phyloP scores from a whole-genome alignment of 2,329 filamentous ascomycete genomes.

The Colletotrichum sojae region DNA sequence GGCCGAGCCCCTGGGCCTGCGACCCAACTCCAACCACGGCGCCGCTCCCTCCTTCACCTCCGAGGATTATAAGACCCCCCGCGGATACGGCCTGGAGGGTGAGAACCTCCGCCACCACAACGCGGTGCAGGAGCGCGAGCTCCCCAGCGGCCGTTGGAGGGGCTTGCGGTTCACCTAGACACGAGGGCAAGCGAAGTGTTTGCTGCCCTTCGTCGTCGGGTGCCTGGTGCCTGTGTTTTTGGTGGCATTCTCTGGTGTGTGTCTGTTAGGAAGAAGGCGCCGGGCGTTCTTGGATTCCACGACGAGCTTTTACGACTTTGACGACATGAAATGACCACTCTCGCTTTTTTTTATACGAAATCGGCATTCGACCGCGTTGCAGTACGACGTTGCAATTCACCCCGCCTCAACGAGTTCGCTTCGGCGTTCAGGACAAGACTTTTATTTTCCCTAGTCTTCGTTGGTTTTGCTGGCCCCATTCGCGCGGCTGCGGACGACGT shows the following conservation, averaged over 20 bases:
- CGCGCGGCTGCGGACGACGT: background rate
- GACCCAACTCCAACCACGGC: slow-evolving; percentile 62
- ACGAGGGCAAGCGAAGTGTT: slow-evolving; percentile 30
- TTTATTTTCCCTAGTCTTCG: no score
- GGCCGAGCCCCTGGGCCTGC: slow-evolving; percentile 52
- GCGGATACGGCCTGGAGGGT: slow-evolving; percentile 30
- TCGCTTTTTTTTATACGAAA: slow-evolving; percentile 27
- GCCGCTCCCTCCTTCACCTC: slow-evolving; percentile 61
- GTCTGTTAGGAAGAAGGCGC: slow-evolving; percentile 1
- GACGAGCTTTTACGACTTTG: slow-evolving; percentile 38
- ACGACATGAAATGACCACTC: slow-evolving; percentile 38
- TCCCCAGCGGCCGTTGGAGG: slow-evolving; percentile 31
- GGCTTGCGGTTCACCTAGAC: slow-evolving; percentile 33
- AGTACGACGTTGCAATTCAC: slow-evolving; percentile 28
- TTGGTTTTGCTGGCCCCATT: background rate
- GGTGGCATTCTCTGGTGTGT: background rate
- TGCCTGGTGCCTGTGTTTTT: background rate
- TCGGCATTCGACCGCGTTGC: slow-evolving; percentile 29
- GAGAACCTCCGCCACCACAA: slow-evolving; percentile 26
- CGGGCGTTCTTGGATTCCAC: slow-evolving; percentile 21
- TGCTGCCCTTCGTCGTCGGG: slow-evolving; percentile 7
- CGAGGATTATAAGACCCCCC: slow-evolving; percentile 52
- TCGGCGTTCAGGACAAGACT: no score
- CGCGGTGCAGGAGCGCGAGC: slow-evolving; percentile 32
- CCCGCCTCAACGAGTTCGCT: background rate